Base-by-base conservation (phyloP, 1,139 yeast species). In the Taphrina deformans region DNA sequence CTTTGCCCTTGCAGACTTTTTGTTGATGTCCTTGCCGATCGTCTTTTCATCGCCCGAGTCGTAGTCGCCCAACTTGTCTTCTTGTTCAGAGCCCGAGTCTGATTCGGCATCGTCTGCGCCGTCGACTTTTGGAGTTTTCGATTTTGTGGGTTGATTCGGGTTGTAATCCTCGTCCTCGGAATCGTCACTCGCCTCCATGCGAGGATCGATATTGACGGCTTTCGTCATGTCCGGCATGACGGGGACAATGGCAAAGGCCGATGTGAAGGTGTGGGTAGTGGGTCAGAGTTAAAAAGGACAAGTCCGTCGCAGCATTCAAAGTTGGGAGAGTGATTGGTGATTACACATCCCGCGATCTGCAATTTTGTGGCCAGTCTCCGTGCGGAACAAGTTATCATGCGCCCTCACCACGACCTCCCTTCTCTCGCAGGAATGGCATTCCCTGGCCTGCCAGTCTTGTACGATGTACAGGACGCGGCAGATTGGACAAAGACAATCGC, bases 71-170 rank as follows among this genome's bases (percentile, higher is more conserved):
- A 29, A 29, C 10, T 38, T 6, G 6, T 48, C 76, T 12, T 68
- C 74, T 48, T 77, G 81, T 0, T 77, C 50, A 3, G 33, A 41
- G n/a, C 58, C 65, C 12, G 41, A 38, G 35, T 53, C 60, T 6
- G 10, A 59, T 23, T 55, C 55, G 3, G 51, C 67, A 10, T 55
- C 38, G 33, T 58, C 53, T 3, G 55, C 24, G 45, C 26, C 35
- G 1, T 23, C 29, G 33, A 7, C 41, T 35, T 27, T 41, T 16
- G 24, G 16, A 3, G 40, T 14, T 18, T 38, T 41, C 16, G 12
- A 18, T 9, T 18, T 60, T 12, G 29, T 23, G 21, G 45, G 6
- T 27, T 26, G 35, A 10, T 62, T 44, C 2, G 62, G 65, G 3
- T 23, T 23, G 21, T 38, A 56, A 31, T 62, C 61, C 31, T 53